These are phyloP conservation scores for Leptomonas seymouri DNA, from an alignment of 208 protist species.

Conservation along the genomic window DNA sequence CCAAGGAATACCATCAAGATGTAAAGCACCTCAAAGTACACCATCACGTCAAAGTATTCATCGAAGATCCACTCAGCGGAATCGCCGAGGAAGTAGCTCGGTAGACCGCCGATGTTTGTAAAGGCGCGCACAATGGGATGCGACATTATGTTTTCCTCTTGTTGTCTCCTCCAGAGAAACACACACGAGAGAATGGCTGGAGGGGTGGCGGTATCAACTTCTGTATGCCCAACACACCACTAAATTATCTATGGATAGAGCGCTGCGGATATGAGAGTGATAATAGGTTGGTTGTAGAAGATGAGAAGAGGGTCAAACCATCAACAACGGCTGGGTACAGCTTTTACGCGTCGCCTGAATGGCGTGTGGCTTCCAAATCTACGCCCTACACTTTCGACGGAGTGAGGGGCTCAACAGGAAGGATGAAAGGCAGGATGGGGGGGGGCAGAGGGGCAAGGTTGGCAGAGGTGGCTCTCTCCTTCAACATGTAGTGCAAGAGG, in stretches of 20 bases:
- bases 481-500: no score
- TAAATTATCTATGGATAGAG: not conserved
- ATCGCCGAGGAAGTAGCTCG: slow-evolving; percentile 42
- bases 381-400: no score
- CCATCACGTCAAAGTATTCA: slow-evolving; percentile 52
- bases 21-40: slow-evolving; percentile 57
- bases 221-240: not conserved
- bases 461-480: no score
- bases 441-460: no score
- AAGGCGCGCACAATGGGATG: slow-evolving; percentile 27
- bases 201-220: not conserved
- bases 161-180: not conserved
- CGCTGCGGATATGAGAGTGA: no score
- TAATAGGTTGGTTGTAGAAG: no score
- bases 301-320: no score
- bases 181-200: not conserved
- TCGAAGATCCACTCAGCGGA: slow-evolving; percentile 42
- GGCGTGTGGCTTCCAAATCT: no score
- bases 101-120: slow-evolving; percentile 41
- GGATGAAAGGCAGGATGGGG: no score
- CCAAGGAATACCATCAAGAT: slow-evolving; percentile 63
- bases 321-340: no score
- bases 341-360: no score
- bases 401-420: no score
- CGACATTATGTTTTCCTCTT: slow-evolving; percentile 1